These are phyloP conservation scores for Vigna reflexopilosa DNA, from an alignment of 306 rosid genomes.

Conservation along the genomic window DNA sequence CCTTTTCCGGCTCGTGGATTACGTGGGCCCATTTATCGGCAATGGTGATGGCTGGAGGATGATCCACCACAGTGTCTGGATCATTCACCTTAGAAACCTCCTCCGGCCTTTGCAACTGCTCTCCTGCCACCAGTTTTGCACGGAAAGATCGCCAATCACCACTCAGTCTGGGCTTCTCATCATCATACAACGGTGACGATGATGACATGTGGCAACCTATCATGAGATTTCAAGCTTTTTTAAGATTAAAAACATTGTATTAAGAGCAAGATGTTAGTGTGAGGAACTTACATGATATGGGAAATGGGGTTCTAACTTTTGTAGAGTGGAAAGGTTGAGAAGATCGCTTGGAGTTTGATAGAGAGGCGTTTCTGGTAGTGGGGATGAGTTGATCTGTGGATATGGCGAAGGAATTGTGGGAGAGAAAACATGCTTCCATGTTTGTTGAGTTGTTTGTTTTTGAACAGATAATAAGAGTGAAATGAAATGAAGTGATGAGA, in stretches of 20 bases:
- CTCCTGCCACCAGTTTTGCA: slow-evolving; percentile 81
- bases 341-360: slow-evolving; percentile 40
- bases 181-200: slow-evolving; percentile 56
- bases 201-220: slow-evolving; percentile 62
- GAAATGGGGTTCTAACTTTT: slow-evolving; percentile 45
- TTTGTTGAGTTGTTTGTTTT: slow-evolving; percentile 19
- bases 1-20: slow-evolving; percentile 85
- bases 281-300: slow-evolving; percentile 63
- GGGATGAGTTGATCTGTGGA: slow-evolving; percentile 48
- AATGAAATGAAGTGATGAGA: slow-evolving; percentile 7
- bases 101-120: slow-evolving; percentile 43
- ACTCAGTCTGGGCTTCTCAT: slow-evolving; percentile 34
- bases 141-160: slow-evolving; percentile 88
- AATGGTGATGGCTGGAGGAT: slow-evolving; percentile 50
- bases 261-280: not conserved
- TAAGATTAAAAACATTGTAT: not conserved
- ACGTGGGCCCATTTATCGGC: slow-evolving; percentile 92
- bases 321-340: slow-evolving; percentile 47
- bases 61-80: slow-evolving; percentile 57
- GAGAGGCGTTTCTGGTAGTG: slow-evolving; percentile 36
- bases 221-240: not conserved
- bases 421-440: slow-evolving; percentile 82
- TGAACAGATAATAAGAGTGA: slow-evolving; percentile 30
- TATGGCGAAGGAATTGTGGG: slow-evolving; percentile 65
- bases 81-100: slow-evolving; percentile 46